phyloP scores from a whole-genome alignment of 345 rosid genomes.

The Raphanus raphanistrum region DNA sequence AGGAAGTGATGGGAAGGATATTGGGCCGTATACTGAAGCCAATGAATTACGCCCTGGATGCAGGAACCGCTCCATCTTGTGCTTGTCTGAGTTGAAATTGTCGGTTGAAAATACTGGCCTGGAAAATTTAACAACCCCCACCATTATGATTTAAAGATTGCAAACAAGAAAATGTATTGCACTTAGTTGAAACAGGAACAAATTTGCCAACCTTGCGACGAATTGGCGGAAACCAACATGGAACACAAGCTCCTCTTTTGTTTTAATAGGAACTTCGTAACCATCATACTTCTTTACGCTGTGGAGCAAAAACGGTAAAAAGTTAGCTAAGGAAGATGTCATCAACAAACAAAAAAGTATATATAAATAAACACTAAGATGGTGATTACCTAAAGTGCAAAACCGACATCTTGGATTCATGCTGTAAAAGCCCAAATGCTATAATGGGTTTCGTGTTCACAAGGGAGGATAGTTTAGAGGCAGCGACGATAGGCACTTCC shows the following conservation, averaged over 20 bases:
- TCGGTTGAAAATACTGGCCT: constrained; percentile 91
- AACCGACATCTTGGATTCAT: constrained; percentile 97
- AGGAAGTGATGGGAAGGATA: constrained; percentile 84
- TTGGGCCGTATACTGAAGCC: constrained; percentile 87
- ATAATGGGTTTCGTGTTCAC: constrained; percentile 53
- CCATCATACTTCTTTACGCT: constrained; percentile 81
- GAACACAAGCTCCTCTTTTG: constrained; percentile 87
- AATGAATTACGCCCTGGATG: constrained; percentile 74
- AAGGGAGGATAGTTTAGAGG: constrained; percentile 54
- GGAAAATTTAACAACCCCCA: constrained; percentile 12
- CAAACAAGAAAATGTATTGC: constrained; percentile 1
- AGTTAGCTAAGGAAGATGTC: constrained; percentile 12
- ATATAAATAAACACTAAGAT: neutral
- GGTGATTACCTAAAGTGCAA: constrained; percentile 80
- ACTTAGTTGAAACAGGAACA: constrained; percentile 12
- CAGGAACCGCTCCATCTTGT: constrained; percentile 96
- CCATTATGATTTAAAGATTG: neutral
- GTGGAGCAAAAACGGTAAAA: constrained; percentile 30
- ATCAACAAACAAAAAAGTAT: constrained; percentile 9
- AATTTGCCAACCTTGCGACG: constrained; percentile 61
- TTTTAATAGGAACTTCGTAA: constrained; percentile 74
- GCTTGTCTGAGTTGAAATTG: constrained; percentile 78
- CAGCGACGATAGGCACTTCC: constrained; percentile 61
- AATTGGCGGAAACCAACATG: constrained; percentile 96
- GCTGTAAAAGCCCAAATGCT: constrained; percentile 87